Evolutionary conservation across 257 asterid genomes (phyloP), one percentile per base, ranked within the genome.

Genomic region (Solanum bulbocastanum): DNA sequence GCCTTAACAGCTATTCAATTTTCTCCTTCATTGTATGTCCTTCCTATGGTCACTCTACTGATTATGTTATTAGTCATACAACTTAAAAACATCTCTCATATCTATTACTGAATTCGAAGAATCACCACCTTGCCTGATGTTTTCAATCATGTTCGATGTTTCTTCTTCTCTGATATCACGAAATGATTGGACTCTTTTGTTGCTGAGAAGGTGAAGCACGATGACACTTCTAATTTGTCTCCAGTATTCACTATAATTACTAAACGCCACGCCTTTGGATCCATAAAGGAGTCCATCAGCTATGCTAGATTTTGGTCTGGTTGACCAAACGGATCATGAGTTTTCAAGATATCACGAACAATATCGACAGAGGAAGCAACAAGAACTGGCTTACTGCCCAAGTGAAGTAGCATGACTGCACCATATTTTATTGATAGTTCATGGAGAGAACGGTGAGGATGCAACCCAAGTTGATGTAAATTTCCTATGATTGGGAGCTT

Each of bases 401-500:
- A 88, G 58, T 89, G 93, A 68, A 93, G 90, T 44, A 92, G 90
- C 95, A 91, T 92, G 8, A 92, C 36, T 0, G 91, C 90, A 8
- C 93, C 95, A 46, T 92, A 37, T 86, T 49, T 89, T n/a, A 3
- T 11, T 6, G 95, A 88, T 10, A 93, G 44, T 2, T 88, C 30
- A 32, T 88, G 87, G 75, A 93, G 90, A 1, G 87, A 36, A 2
- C 39, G 92, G 87, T 91, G 94, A 14, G 93, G 89, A 25, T 71
- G 32, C 18, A 87, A 52, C 40, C 90, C 87, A 2, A 93, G 73
- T 22, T 93, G 95, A 12, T 88, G 90, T 11, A 93, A 91, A 83
- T 93, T 92, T 65, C 94, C 94, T 13, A 92, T 20, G 23, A 93
- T 89, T 2, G 94, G 94, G 10, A 93, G 89, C 88, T 83, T 91